Evolutionary conservation across 2,329 filamentous ascomycete genomes (phyloP), one percentile per base, ranked within the genome.

Genomic region (Pseudogymnoascus sp.): DNA sequence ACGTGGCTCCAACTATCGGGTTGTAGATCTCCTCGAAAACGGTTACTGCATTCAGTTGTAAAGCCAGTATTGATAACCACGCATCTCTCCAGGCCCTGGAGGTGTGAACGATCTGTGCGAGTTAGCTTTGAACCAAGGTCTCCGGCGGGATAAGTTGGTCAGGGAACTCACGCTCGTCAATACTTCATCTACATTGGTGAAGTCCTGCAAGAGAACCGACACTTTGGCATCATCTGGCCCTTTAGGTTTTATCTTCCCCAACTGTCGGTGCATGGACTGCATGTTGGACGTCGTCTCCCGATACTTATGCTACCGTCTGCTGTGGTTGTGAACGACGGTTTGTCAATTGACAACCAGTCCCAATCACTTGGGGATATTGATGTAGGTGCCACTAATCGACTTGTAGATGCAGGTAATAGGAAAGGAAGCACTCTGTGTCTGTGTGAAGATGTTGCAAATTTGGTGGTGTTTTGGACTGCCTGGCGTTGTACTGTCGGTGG

Each of bases 121-220:
- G 8, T 65, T 53, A 64, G 64, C 69, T 28, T 31, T 38, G 28
- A 60, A 28, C 43, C 46, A 38, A 23, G 18, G 46, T 34, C 56
- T 61, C 37, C 7, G 49, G 43, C 40, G 16, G 40, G 34, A 6
- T 62, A 8, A 42, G 49, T 43, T 59, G 60, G 62, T 14, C 23
- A 60, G 60, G 63, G 46, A 64, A 70, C 77, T 64, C 78, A 91
- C 90, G 80, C 86, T 87, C 67, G 84, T 82, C 66, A 95, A 80
- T 72, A 93, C 83, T 68, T 84, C 84, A 74, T 95, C 89, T 25
- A 88, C 88, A 74, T 93, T 87, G 69, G 91, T 88, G 72, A 92
- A 95, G 71, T 95, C 90, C 69, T 85, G 87, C 63, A 96, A 78
- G 62, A 95, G 79, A 49, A 88, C 82, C 9, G 87, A 86, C 53